Percentiles rank a stretch among this genome's conserved stretches.
phyloP scores from a whole-genome alignment of 805 yeast genomes.

The Helenozyma rhizophorensis region DNA sequence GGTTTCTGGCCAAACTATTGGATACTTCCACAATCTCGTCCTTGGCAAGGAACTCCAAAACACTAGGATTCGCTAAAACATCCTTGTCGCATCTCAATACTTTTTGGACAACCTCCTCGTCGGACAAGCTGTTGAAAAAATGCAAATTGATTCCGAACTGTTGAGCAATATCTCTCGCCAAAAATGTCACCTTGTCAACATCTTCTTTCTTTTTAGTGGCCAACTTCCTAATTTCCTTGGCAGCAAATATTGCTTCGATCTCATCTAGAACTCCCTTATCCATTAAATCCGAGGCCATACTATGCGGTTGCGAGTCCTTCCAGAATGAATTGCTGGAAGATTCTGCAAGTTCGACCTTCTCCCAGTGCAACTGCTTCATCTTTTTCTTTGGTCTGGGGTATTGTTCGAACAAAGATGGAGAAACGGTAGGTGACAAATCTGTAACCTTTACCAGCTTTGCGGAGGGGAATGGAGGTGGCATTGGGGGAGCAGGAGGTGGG shows the following conservation, averaged over 20 bases:
- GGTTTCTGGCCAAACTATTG: slow-evolving; percentile 60
- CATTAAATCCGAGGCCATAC: slow-evolving; percentile 46
- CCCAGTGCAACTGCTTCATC: slow-evolving; percentile 82
- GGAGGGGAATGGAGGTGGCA: slow-evolving; percentile 27
- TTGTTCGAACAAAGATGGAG: slow-evolving; percentile 33
- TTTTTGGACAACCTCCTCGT: slow-evolving; percentile 62
- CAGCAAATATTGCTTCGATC: slow-evolving; percentile 56
- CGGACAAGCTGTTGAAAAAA: slow-evolving; percentile 58
- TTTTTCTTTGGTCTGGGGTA: slow-evolving; percentile 57
- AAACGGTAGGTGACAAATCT: slow-evolving; percentile 15
- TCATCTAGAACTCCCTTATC: slow-evolving; percentile 62
- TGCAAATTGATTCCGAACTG: slow-evolving; percentile 94
- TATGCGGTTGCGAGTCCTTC: slow-evolving; percentile 44
- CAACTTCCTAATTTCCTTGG: slow-evolving; percentile 46
- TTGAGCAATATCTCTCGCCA: slow-evolving; percentile 78
- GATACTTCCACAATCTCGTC: slow-evolving; percentile 75
- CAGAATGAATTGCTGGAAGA: slow-evolving; percentile 57
- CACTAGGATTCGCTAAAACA: slow-evolving; percentile 62
- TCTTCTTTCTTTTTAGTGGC: slow-evolving; percentile 41
- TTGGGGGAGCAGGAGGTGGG: slow-evolving; percentile 18
- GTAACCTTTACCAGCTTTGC: slow-evolving; percentile 6
- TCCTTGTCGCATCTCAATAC: slow-evolving; percentile 74
- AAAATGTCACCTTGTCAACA: slow-evolving; percentile 46
- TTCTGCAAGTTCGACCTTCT: slow-evolving; percentile 49
- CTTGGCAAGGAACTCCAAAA: slow-evolving; percentile 79